Conservation (phyloP, 139 green algal species). For the Coccomyxa sp. region DNA sequence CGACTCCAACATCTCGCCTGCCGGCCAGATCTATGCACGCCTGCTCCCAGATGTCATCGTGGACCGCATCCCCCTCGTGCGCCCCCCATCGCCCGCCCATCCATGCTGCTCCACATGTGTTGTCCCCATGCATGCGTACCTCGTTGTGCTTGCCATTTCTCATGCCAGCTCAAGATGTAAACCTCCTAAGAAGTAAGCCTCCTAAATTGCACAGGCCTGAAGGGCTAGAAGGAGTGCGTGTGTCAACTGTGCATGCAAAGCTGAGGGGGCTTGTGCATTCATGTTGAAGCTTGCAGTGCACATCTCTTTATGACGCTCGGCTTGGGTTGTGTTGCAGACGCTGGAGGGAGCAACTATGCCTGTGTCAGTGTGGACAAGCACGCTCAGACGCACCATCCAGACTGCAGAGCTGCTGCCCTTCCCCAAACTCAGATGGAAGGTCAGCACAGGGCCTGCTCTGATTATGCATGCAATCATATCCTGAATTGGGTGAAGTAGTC, state of each 20-base stretch:
- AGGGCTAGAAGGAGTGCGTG: too few relatives aligned
- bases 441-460: constrained; percentile 1
- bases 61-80: constrained; percentile 50
- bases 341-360: constrained; percentile 44
- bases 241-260: too few relatives aligned
- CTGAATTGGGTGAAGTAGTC: too few relatives aligned
- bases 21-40: constrained; percentile 72
- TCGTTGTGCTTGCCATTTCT: constrained; percentile 10
- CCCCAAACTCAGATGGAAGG: constrained; percentile 90
- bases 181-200: too few relatives aligned
- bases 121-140: neutral
- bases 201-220: too few relatives aligned
- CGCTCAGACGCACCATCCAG: constrained; percentile 85
- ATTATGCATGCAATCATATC: neutral
- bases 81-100: too few relatives aligned
- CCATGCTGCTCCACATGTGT: neutral
- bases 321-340: constrained; percentile 18
- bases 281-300: too few relatives aligned
- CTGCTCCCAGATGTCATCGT: constrained; percentile 66
- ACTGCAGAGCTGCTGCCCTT: constrained; percentile 78
- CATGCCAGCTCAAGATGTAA: neutral
- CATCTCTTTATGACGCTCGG: too few relatives aligned
- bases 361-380: constrained; percentile 92
- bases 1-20: constrained; percentile 57
- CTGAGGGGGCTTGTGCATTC: too few relatives aligned